These are phyloP conservation scores for Amanita rubescens DNA, from an alignment of 768 basidiomycete species.

Conservation along the genomic window DNA sequence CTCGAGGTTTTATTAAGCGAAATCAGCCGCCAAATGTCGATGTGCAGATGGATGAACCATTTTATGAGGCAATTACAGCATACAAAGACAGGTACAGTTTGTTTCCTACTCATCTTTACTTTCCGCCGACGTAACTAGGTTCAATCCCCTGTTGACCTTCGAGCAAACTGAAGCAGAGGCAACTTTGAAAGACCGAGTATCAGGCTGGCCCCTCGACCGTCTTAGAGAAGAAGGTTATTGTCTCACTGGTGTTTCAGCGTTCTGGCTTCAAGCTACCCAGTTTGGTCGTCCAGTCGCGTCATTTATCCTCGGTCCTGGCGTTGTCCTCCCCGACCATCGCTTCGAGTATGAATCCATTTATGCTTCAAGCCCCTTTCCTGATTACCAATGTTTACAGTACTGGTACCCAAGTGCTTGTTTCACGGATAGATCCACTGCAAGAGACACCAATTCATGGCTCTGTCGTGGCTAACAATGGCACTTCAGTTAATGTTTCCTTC, in stretches of 20 bases:
- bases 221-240: conserved; percentile 68
- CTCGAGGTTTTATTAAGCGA: conserved; percentile 27
- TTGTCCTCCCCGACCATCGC: conserved; percentile 53
- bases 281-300: conserved; percentile 61
- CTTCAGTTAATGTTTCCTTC: conserved; percentile 55
- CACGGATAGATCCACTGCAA: conserved; percentile 51
- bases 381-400: conserved; percentile 34
- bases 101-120: neutral
- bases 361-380: neutral
- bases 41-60: conserved; percentile 31
- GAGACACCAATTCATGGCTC: conserved; percentile 49
- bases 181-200: conserved; percentile 53
- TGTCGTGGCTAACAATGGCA: conserved; percentile 40
- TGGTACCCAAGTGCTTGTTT: conserved; percentile 64
- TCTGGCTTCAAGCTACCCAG: conserved; percentile 58
- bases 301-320: conserved; percentile 58
- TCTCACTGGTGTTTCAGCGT: conserved; percentile 56
- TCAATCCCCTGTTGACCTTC: conserved; percentile 27
- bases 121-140: conserved; percentile 22
- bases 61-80: conserved; percentile 40
- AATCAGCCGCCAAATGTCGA: conserved; percentile 26
- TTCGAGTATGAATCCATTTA: conserved; percentile 48
- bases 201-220: conserved; percentile 55
- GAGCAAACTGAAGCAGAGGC: conserved; percentile 64
- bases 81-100: conserved; percentile 48